These are phyloP conservation scores for Anisodus tanguticus DNA, from an alignment of 257 asterid species.

Conservation along the genomic window DNA sequence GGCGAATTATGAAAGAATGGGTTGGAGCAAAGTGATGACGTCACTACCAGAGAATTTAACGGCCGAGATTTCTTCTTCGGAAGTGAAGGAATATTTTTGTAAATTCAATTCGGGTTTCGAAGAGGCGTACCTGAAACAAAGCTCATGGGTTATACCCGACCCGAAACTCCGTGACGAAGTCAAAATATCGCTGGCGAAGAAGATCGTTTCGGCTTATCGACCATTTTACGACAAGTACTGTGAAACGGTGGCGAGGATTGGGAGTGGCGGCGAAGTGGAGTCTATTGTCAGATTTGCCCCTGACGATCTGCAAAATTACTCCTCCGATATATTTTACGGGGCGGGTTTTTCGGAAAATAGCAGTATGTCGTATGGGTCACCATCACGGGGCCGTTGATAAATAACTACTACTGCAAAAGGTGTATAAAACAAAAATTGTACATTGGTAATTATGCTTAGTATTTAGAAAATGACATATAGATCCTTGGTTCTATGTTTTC, in stretches of 20 bases:
- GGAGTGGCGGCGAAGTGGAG: constrained; percentile 38
- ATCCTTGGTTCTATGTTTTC: not conserved
- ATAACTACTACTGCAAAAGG: not conserved
- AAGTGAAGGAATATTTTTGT: constrained; percentile 44
- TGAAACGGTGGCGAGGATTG: not conserved
- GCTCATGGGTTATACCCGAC: constrained; percentile 77
- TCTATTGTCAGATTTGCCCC: constrained; percentile 75
- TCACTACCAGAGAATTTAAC: constrained; percentile 57
- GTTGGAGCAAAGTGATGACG: constrained; percentile 58
- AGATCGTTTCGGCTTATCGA: constrained; percentile 50
- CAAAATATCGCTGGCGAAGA: constrained; percentile 47
- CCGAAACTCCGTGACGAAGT: constrained; percentile 54
- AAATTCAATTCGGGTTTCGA: constrained; percentile 55
- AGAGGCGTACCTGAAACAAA: constrained; percentile 53
- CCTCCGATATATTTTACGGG: constrained; percentile 64
- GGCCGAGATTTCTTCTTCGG: constrained; percentile 45
- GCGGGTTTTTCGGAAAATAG: constrained; percentile 29
- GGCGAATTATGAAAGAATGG: constrained; percentile 55
- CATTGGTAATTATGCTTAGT: not conserved
- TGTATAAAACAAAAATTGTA: not conserved
- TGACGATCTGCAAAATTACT: constrained; percentile 68
- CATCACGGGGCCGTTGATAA: constrained; percentile 44
- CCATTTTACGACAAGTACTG: constrained; percentile 45
- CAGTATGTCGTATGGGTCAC: constrained; percentile 29
- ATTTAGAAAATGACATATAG: not conserved